phyloP scores from a whole-genome alignment of 2,329 filamentous ascomycete species.

The Scolecobasidium constrictum region DNA sequence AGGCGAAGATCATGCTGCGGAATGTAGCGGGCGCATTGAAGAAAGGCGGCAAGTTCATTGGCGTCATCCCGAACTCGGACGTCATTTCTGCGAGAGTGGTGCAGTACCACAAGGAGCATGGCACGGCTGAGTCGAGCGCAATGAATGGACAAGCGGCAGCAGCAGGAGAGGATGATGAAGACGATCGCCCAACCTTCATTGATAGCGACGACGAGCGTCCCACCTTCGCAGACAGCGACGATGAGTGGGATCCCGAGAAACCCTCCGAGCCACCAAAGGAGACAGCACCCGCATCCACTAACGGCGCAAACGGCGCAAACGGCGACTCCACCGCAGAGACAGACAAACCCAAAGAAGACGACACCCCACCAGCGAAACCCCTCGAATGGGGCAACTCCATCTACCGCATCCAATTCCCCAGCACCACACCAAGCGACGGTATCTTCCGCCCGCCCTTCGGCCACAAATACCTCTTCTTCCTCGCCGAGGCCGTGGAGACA shows the following conservation, averaged over 20 bases:
- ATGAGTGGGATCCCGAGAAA: conserved; percentile 36
- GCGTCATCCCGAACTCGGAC: conserved; percentile 94
- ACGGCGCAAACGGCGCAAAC: conserved; percentile 15
- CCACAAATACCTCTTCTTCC: conserved; percentile 96
- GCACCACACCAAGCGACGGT: conserved; percentile 71
- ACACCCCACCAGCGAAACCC: conserved; percentile 35
- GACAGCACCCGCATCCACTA: conserved; percentile 24
- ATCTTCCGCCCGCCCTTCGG: conserved; percentile 90
- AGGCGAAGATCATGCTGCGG: conserved; percentile 81
- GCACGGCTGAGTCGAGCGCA: conserved; percentile 20
- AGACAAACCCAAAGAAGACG: conserved; percentile 12
- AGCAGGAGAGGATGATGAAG: neutral
- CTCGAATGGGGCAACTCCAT: conserved; percentile 87
- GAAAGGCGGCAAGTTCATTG: conserved; percentile 89
- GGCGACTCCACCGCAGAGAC: conserved; percentile 12
- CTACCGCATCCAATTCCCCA: conserved; percentile 83
- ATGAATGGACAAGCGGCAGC: neutral
- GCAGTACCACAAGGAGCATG: conserved; percentile 54
- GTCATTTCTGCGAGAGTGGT: conserved; percentile 72
- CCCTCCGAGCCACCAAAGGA: conserved; percentile 26
- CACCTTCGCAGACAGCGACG: conserved; percentile 26
- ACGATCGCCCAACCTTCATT: conserved; percentile 9
- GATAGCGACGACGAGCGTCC: conserved; percentile 22
- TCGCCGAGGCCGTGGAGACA: conserved; percentile 91
- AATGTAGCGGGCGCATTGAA: conserved; percentile 86